These are phyloP conservation scores for Pseudocercospora macadamiae DNA, from an alignment of 2,329 filamentous ascomycete species.

Conservation along the genomic window DNA sequence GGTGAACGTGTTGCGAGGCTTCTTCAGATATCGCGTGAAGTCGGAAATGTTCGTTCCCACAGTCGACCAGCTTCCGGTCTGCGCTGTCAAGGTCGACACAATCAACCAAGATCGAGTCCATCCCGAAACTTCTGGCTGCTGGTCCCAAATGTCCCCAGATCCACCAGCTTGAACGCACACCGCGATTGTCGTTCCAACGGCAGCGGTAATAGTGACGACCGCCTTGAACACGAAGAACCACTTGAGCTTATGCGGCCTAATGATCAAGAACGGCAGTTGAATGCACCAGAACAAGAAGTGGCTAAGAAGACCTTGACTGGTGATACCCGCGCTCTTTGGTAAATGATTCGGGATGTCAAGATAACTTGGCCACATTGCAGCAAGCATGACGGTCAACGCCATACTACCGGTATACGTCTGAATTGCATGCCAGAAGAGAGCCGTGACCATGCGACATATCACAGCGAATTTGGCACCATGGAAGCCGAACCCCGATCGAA, in stretches of 20 bases:
- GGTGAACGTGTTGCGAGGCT: slow-evolving; percentile 32
- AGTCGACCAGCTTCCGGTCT: slow-evolving; percentile 37
- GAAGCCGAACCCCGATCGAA: slow-evolving; percentile 60
- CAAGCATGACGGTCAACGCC: slow-evolving; percentile 54
- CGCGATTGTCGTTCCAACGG: slow-evolving; percentile 50
- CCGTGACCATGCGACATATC: slow-evolving; percentile 56
- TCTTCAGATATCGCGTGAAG: slow-evolving; percentile 41
- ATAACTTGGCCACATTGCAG: slow-evolving; percentile 63
- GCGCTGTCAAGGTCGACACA: slow-evolving; percentile 35
- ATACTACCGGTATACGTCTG: slow-evolving; percentile 66
- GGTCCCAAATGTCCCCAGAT: slow-evolving; percentile 35
- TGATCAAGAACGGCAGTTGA: slow-evolving; percentile 57
- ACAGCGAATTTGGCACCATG: slow-evolving; percentile 60
- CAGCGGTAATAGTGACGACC: slow-evolving; percentile 54
- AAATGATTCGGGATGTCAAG: slow-evolving; percentile 57
- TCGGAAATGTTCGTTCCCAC: slow-evolving; percentile 43
- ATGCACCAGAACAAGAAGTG: slow-evolving; percentile 63
- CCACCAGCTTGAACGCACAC: slow-evolving; percentile 36
- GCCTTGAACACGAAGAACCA: slow-evolving; percentile 40
- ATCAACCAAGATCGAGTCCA: slow-evolving; percentile 32
- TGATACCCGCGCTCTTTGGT: slow-evolving; percentile 56
- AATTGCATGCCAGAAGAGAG: slow-evolving; percentile 67
- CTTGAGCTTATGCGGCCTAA: slow-evolving; percentile 56
- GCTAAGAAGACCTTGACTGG: slow-evolving; percentile 58
- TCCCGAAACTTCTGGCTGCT: slow-evolving; percentile 33